Evolutionary conservation across 2,329 filamentous ascomycete genomes (phyloP), one percentile per base, ranked within the genome.

Genomic region (Claviceps pazoutovae): DNA sequence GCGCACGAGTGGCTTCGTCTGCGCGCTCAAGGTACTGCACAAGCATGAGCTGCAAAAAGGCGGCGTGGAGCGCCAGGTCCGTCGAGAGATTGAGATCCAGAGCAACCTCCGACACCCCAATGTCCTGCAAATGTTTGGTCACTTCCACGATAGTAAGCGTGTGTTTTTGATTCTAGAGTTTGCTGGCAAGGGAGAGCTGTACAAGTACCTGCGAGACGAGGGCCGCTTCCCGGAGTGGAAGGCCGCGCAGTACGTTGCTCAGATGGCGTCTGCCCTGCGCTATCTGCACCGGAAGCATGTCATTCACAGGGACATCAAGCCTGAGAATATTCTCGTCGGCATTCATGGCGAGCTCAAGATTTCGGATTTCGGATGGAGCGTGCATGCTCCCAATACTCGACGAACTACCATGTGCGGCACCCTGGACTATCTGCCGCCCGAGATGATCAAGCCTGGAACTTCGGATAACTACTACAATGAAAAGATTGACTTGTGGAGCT

Each of bases 341-440:
- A 89, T 97, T 54, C 91, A 97, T 64, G 93, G 90, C 58, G 93
- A 98, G 74, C 90, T 98, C 72, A 98, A 98, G 70, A 90, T 98
- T 63, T 94, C 88, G 4, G 93, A 98, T 68, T 98, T 97, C 63
- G 91, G 93, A 48, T 98, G 93, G 93, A 94, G 87, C 65, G 93
- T 97, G 4, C 93, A 98, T 68, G 93, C 93, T 5, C 93, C 93
- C 30, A 96, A 95, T 69, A 94, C 91, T 71, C 76, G 93, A 59
- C 79, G 93, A 56, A 85, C 90, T 63, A 98, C 93, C 52, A 90
- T 97, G 81, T 98, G 93, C 67, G 93, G 93, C 56, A 98, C 93
- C 17, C 80, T 97, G 43, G 93, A 98, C 70, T 98, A 98, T 68
- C 79, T 98, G 16, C 93, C 93, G 3, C 93, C 93, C 4, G 93